Evolutionary conservation across 2,329 filamentous ascomycete genomes (phyloP), one percentile per base, ranked within the genome.

Genomic region (Fusarium sp.): DNA sequence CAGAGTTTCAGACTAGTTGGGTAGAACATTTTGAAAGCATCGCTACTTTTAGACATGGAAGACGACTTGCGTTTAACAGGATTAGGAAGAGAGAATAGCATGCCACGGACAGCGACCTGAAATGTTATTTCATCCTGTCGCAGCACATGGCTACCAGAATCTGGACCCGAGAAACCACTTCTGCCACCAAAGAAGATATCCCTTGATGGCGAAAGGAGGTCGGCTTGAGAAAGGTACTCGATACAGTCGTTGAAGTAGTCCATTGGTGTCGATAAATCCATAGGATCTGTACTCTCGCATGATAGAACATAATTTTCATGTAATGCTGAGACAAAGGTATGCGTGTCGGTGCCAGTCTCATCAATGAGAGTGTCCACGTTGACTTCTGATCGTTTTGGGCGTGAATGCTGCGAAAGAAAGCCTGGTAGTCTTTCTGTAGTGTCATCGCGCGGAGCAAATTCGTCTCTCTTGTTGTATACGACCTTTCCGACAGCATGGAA

Each of bases 401-500:
- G 84, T 8, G 87, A 84, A 68, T 85, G 79, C 13, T 87, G 84
- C 6, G 84, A 81, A 37, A 92, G 78, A 77, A 89, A 86, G n/a
- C 78, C 73, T 7, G 91, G 91, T 19, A 93, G 81, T 25, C 79
- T 79, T 72, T 91, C 89, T 19, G 80, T 79, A 4, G 79, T 77
- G 31, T 84, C 80, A 11, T 77, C 76, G 11, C 78, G 72, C 14
- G 84, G 80, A 6, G 80, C 79, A 46, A 65, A 77, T 28, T 91
- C 89, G 23, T 91, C 86, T 46, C 96, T 88, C 78, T 98, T 99
- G 82, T 99, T 99, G 82, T 98, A 97, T 1, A 98, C 90, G 4
- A 99, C 93, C 77, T 96, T 98, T 6, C 95, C 96, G 14, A 98
- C 92, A 1, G 96, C 94, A 78, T 99, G 96, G 76, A 99, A 99